phyloP scores from a whole-genome alignment of 495 filamentous ascomycete genomes.

The Rostrohypoxylon terebratum region DNA sequence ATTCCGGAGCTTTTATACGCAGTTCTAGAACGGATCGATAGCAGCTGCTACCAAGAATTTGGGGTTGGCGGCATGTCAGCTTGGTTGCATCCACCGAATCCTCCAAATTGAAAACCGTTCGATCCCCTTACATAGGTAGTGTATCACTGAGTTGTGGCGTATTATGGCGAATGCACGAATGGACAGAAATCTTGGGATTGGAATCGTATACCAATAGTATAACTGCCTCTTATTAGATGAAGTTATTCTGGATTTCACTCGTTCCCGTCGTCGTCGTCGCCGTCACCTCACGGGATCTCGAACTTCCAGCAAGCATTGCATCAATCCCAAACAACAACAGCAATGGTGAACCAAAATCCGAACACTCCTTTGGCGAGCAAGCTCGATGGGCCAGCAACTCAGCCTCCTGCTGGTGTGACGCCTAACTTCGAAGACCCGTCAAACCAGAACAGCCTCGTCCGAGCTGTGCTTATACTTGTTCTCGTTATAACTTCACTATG shows the following conservation, averaged over 20 bases:
- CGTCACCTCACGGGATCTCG: background rate
- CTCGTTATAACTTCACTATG: background rate
- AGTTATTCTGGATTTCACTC: background rate
- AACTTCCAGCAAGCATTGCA: background rate
- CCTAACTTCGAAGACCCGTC: slow-evolving; percentile 6
- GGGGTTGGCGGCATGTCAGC: background rate
- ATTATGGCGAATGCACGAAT: background rate
- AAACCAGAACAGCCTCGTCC: background rate
- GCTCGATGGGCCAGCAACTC: background rate
- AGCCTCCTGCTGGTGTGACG: background rate
- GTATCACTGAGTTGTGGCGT: background rate
- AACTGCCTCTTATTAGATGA: background rate
- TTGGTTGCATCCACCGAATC: background rate
- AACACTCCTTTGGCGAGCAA: background rate
- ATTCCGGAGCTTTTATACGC: background rate
- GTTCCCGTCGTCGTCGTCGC: background rate
- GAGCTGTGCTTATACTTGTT: background rate
- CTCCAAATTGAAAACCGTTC: background rate
- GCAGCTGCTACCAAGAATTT: background rate
- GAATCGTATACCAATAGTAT: background rate
- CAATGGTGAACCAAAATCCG: slow-evolving; percentile 1
- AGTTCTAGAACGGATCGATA: background rate
- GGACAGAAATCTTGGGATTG: background rate
- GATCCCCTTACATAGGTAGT: background rate
- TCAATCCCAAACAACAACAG: background rate